phyloP scores from a whole-genome alignment of 768 basidiomycete genomes.

The Xerocomellus chrysenteron region DNA sequence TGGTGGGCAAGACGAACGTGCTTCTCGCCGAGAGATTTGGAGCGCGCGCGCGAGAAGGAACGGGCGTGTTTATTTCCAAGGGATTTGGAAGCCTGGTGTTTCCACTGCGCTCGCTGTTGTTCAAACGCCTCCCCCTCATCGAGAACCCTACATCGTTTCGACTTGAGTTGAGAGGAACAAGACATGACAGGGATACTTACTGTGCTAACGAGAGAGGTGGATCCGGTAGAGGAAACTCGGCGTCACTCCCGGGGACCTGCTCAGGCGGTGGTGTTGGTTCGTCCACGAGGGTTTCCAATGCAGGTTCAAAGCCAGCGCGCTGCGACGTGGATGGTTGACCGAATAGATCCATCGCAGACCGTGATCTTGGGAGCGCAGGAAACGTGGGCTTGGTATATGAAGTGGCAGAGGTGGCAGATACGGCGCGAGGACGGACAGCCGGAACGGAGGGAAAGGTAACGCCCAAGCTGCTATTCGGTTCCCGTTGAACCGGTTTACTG shows the following conservation, averaged over 20 bases:
- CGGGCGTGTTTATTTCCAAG: constrained; percentile 65
- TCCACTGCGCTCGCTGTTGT: constrained; percentile 67
- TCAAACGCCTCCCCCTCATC: constrained; percentile 61
- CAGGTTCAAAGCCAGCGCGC: constrained; percentile 15
- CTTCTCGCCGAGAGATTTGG: constrained; percentile 28
- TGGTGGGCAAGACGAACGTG: constrained; percentile 15
- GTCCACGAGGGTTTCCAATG: constrained; percentile 19
- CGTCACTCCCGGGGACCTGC: constrained; percentile 17
- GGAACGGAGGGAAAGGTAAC: constrained; percentile 9
- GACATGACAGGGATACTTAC: constrained; percentile 28
- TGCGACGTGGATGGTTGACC: constrained; percentile 6
- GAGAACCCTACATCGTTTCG: constrained; percentile 50
- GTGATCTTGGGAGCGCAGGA: constrained; percentile 18
- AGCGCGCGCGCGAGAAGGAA: constrained; percentile 58
- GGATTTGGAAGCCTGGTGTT: constrained; percentile 57
- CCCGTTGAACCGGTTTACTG: constrained; percentile 38
- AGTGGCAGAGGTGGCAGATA: constrained; percentile 9
- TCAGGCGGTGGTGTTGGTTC: constrained; percentile 7
- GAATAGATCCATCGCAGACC: constrained; percentile 21
- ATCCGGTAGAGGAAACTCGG: constrained; percentile 58
- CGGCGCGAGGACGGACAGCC: constrained; percentile 21
- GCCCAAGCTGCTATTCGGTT: not conserved
- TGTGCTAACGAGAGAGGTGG: constrained; percentile 56
- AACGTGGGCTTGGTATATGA: not conserved
- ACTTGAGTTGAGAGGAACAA: not conserved